Conservation (phyloP, 169 alveolate genomes). For the Plasmodium vinckei region DNA sequence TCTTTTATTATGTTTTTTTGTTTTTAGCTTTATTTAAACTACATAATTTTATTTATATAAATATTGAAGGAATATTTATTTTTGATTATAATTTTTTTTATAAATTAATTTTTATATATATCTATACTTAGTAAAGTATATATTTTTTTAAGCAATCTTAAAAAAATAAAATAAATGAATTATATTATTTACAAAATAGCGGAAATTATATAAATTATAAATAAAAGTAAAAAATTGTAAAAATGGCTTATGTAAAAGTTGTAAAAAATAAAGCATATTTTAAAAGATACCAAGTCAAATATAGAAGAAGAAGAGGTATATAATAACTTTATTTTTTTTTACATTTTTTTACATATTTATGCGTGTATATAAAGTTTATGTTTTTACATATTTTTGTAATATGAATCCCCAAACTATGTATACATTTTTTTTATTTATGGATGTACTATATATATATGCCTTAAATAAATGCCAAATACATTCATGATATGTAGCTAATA, state of each 20-base stretch:
- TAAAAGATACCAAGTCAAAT: slow-evolving; percentile 99
- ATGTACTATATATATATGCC: slow-evolving; percentile 19
- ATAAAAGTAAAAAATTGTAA: slow-evolving; percentile 26
- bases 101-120: too few relatives aligned
- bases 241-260: slow-evolving; percentile 98
- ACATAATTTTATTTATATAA: too few relatives aligned
- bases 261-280: slow-evolving; percentile 98
- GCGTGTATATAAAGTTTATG: too few relatives aligned
- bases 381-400: too few relatives aligned
- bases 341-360: too few relatives aligned
- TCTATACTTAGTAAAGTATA: neutral
- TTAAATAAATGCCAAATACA: slow-evolving; percentile 21
- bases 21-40: neutral
- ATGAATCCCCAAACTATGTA: too few relatives aligned
- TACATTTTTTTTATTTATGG: too few relatives aligned
- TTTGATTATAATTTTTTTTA: slow-evolving; percentile 2
- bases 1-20: too few relatives aligned
- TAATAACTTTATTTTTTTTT: neutral
- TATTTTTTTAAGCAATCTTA: slow-evolving; percentile 6
- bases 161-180: slow-evolving; percentile 3
- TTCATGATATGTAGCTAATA: slow-evolving; percentile 17
- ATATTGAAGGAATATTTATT: slow-evolving; percentile 5
- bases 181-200: neutral
- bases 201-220: slow-evolving; percentile 13
- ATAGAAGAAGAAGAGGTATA: slow-evolving; percentile 98